Percentiles rank a stretch among this genome's conserved stretches.
These are phyloP conservation scores for Xylaria sp. DNA, from an alignment of 2,329 filamentous ascomycete species.

Conservation along the genomic window DNA sequence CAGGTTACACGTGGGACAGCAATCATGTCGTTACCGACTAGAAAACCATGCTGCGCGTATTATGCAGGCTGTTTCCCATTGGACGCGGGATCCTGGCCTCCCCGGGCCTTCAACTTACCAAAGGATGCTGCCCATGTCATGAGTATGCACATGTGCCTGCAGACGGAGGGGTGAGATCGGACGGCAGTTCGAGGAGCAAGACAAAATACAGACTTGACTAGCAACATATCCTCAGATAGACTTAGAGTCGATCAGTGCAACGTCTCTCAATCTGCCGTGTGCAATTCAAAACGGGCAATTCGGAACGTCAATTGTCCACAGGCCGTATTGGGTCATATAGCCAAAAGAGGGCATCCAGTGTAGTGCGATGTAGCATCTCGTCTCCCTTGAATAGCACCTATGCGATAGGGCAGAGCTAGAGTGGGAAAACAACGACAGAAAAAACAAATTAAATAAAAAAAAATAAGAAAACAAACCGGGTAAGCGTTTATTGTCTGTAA, in stretches of 20 bases:
- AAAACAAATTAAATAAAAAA: not conserved
- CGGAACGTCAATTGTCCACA: not conserved
- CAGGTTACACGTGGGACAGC: constrained; percentile 5
- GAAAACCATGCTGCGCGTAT: not conserved
- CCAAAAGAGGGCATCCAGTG: constrained; percentile 6
- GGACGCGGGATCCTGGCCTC: not conserved
- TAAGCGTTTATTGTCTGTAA: not conserved
- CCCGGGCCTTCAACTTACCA: not conserved
- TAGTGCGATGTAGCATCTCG: not conserved
- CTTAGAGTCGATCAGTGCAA: not conserved
- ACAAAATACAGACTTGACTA: not conserved
- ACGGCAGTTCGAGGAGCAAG: not conserved
- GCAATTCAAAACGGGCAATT: not conserved
- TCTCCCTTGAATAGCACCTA: not conserved
- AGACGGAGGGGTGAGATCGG: not conserved
- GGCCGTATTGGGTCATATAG: constrained; percentile 1
- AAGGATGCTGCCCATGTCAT: constrained; percentile 1
- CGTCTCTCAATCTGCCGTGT: not conserved
- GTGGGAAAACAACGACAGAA: not conserved
- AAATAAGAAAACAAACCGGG: not conserved
- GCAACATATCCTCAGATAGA: not conserved
- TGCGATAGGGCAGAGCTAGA: not conserved
- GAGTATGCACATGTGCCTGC: constrained; percentile 7
- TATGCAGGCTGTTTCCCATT: constrained; percentile 6
- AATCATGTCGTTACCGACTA: constrained; percentile 12